A percentile compares a stretch with the other conserved stretches of the same genome.
These are phyloP conservation scores for Diaporthe caulivora DNA, from an alignment of 2,329 filamentous ascomycete species.

Conservation along the genomic window DNA sequence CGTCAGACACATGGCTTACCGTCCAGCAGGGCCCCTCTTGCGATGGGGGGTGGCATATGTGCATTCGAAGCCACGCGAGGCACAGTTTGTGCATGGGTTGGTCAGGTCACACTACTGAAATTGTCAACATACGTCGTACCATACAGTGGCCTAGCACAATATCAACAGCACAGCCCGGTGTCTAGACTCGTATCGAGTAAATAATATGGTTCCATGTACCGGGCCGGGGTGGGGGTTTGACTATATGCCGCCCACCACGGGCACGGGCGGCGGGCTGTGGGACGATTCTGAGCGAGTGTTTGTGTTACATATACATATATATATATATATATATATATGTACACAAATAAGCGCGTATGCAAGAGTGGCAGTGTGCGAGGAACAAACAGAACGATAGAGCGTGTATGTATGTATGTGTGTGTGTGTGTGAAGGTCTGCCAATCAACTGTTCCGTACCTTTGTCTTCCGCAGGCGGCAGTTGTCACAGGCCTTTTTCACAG, in stretches of 20 bases:
- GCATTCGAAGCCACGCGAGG: slow-evolving; percentile 36
- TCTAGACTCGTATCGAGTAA: not conserved
- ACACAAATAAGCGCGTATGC: not conserved
- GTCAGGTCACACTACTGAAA: slow-evolving; percentile 29
- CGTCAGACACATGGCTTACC: slow-evolving; percentile 6
- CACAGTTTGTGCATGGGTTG: slow-evolving; percentile 34
- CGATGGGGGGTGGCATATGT: slow-evolving; percentile 36
- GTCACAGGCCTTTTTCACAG: slow-evolving; percentile 35
- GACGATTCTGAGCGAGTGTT: not conserved
- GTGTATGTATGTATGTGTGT: not conserved
- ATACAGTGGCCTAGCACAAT: not conserved
- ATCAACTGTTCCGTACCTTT: slow-evolving; percentile 8
- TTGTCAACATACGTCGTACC: slow-evolving; percentile 8
- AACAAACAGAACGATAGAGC: too few relatives aligned
- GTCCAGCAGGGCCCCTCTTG: slow-evolving; percentile 35
- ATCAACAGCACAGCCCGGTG: not conserved
- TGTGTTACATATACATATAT: not conserved
- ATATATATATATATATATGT: not conserved
- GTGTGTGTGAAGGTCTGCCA: not conserved
- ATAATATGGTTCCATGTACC: not conserved
- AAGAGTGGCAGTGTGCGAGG: not conserved
- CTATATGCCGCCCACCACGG: not conserved
- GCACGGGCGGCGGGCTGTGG: not conserved
- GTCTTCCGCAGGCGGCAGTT: slow-evolving; percentile 35
- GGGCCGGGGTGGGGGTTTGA: not conserved